Evolutionary conservation across 768 basidiomycete species (phyloP).

Genomic region (Phanerochaete sordida): DNA sequence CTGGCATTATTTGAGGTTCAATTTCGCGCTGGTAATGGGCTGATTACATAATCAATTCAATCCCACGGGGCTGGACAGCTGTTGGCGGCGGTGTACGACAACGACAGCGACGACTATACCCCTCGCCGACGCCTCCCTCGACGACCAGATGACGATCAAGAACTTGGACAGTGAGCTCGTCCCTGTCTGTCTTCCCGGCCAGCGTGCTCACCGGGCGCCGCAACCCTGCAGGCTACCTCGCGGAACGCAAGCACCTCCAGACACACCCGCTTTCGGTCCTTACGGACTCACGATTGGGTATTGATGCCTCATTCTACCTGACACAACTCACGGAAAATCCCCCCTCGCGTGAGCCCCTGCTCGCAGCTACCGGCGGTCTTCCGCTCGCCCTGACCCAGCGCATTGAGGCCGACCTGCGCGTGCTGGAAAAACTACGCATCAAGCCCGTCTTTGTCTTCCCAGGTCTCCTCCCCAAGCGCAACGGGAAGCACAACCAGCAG

Average conservation of each 20-base stretch:
- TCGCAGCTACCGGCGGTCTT: constrained; percentile 93
- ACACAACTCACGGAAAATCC: constrained; percentile 72
- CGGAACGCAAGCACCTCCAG: constrained; percentile 86
- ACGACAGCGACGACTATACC: constrained; percentile 9
- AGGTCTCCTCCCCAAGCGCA: constrained; percentile 76
- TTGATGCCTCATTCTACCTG: constrained; percentile 93
- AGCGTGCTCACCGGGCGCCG: constrained; percentile 2
- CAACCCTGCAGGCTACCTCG: constrained; percentile 61
- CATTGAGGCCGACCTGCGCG: constrained; percentile 89
- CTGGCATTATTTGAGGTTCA: too few species aligned
- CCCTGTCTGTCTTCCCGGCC: not conserved
- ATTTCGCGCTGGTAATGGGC: not conserved
- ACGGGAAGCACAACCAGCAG: constrained; percentile 59
- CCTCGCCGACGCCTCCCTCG: not conserved
- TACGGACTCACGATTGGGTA: constrained; percentile 90
- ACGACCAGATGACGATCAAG: constrained; percentile 67
- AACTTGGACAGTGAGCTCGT: constrained; percentile 68
- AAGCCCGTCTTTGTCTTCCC: constrained; percentile 99
- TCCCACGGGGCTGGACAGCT: constrained; percentile 4
- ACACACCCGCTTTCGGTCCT: constrained; percentile 77
- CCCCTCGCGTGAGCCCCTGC: constrained; percentile 81
- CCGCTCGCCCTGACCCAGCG: constrained; percentile 84
- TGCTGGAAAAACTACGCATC: constrained; percentile 87
- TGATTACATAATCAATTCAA: constrained; percentile 2
- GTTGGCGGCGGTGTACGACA: constrained; percentile 5